Percentiles rank a stretch among this genome's conserved stretches.
Evolutionary conservation across 1,139 yeast species (phyloP).

Genomic region (Hemisphaericaspora subhashii): DNA sequence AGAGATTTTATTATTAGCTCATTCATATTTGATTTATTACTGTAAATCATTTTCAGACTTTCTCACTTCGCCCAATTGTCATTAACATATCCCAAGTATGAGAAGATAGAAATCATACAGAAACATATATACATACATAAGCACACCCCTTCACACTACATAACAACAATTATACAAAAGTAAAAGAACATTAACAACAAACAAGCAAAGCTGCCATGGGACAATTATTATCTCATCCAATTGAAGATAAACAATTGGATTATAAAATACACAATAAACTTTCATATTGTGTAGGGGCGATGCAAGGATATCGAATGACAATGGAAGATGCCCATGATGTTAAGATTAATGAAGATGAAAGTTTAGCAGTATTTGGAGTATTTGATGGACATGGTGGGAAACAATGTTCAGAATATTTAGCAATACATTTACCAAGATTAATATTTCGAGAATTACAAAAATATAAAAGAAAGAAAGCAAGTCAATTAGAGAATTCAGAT

Average conservation of each 20-base stretch:
- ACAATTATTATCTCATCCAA: conserved; percentile 72
- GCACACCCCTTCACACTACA: no score
- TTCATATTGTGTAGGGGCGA: conserved; percentile 66
- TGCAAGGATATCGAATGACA: conserved; percentile 76
- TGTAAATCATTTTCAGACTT: no score
- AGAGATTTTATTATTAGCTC: no score
- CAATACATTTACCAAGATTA: conserved; percentile 40
- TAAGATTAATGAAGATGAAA: conserved; percentile 40
- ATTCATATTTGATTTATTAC: no score
- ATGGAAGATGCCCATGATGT: conserved; percentile 78
- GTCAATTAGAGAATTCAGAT: background rate
- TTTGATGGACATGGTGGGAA: conserved; percentile 84
- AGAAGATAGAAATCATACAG: no score
- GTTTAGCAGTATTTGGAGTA: conserved; percentile 64
- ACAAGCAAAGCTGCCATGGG: no score
- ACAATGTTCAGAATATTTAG: conserved; percentile 55
- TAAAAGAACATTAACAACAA: background rate
- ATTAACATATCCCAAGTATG: no score
- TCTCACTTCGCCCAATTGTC: no score
- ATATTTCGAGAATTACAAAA: conserved; percentile 21
- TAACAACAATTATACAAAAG: no score
- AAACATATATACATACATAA: no score
- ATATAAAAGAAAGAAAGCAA: background rate
- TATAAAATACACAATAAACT: conserved; percentile 42
- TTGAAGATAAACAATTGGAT: conserved; percentile 64